Base-by-base conservation (phyloP, 441 rosid species). In the Codiaeum variegatum region DNA sequence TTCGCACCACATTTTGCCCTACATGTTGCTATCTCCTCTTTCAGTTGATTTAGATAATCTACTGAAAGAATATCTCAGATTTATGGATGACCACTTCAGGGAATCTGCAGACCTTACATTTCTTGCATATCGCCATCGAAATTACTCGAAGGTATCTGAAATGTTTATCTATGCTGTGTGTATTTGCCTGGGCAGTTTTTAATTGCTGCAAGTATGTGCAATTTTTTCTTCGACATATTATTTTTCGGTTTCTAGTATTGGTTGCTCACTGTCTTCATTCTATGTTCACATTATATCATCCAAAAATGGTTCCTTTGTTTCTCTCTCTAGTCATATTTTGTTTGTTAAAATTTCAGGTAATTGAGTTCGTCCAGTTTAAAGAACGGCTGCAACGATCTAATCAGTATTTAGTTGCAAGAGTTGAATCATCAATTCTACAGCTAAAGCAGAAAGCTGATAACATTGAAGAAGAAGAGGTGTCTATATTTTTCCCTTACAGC, bases 31-130 rank as follows among this genome's bases (percentile, higher is more conserved):
- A 52, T 93, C 99, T 73, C 94, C 97, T 18, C 88, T 90, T 75
- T 96, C 96, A 94, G 73, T 60, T 66, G 94, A 93, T 75, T 84
- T 85, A 73, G 83, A 79, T 81, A 81, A 79, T 81, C 86, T 93
- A 73, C 87, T 96, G 47, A 88, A 86, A 83, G 97, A 96, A 83
- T 96, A 96, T 73, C 93, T 93, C 72, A 88, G 85, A 85, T 96
- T 93, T 86, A 93, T 93, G 98, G 99, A 96, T 89, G 99, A 96
- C 62, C 96, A 96, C 85, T 88, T 92, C 62, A 85, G 93, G 80
- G 99, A 96, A 84, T 96, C 97, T 32, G 97, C 98, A 66, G 99
- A 96, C 82, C 98, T 96, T 69, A 91, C 99, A 21, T 91, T 87
- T 83, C 97, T 96, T 72, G 98, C 98, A 15, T 96, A 96, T 82